Evolutionary conservation across 805 yeast species (phyloP), one percentile per base, ranked within the genome.

Genomic region (Cyberlindnera mississippiensis): DNA sequence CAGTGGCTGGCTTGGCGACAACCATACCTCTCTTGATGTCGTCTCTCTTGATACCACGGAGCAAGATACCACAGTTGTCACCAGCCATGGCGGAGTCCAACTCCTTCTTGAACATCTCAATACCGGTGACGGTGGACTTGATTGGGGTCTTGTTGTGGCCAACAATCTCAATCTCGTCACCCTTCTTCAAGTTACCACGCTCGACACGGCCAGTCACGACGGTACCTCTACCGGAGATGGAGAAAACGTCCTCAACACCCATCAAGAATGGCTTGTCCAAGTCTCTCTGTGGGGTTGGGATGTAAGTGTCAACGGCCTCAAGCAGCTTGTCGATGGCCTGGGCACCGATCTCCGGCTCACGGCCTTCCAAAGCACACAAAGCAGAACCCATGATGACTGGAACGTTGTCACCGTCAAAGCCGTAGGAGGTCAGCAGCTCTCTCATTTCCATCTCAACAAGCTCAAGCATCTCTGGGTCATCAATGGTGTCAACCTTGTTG

Each of bases 371-470:
- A 56, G 99, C 98, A 70, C 96, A 86, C 60, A 93, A 75, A 55
- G 98, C 99, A 59, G 98, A 90, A 59, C 99, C 99, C 96, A 91
- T 90, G 53, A 93, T 72, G 48, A 93, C 97, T 46, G 99, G 99
- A 53, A 96, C 83, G 72, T 91, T 83, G 63, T 93, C 99, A 72
- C 98, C 99, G 63, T 93, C 98, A 56, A 91, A 93, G 46, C 97
- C 98, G 69, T 90, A 93, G 54, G 85, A 76, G 54, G 81, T 62
- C 63, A 93, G 76, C 53, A 93, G 77, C 66, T 93, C 99, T 74
- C 99, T 85, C 99, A 93, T 93, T 77, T 93, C 99, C 99, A 93
- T 93, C 76, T 93, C 99, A 54, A 93, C 99, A 60, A 93, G 82
- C 76, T 93, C 99, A 67, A 93, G 78, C 97, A 91, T 93, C 76